These are phyloP conservation scores for Dalechampia spathulata DNA, from an alignment of 441 rosid species.

Conservation along the genomic window DNA sequence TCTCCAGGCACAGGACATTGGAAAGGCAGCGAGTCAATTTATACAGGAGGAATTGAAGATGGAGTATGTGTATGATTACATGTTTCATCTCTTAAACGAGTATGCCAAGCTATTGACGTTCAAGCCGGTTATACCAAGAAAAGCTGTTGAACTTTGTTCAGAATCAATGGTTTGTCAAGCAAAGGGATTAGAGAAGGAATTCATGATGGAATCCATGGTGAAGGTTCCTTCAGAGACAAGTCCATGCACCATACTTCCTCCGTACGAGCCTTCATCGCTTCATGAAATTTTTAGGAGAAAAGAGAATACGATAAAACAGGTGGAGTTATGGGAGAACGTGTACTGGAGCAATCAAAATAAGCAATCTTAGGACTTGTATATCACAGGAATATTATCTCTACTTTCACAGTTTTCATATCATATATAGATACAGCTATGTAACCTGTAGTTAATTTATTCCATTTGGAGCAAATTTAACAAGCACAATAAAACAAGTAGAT, in stretches of 20 bases:
- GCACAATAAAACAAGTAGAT: too few relatives aligned
- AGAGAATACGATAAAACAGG: constrained; percentile 29
- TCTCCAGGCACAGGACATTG: constrained; percentile 61
- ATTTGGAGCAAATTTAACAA: too few relatives aligned
- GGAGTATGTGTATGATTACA: constrained; percentile 74
- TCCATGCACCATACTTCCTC: constrained; percentile 71
- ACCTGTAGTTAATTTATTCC: too few relatives aligned
- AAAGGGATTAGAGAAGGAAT: constrained; percentile 38
- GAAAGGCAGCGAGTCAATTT: constrained; percentile 52
- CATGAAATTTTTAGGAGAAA: constrained; percentile 28
- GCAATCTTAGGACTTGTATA: constrained; percentile 4
- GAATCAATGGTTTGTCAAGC: constrained; percentile 60
- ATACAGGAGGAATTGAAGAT: constrained; percentile 52
- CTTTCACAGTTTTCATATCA: too few relatives aligned
- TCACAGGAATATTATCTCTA: too few relatives aligned
- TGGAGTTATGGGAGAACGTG: constrained; percentile 46
- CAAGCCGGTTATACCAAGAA: constrained; percentile 44
- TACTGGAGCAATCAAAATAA: constrained; percentile 43
- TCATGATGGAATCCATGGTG: constrained; percentile 67
- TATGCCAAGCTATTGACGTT: constrained; percentile 64
- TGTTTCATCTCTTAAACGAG: constrained; percentile 69
- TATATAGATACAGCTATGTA: too few relatives aligned
- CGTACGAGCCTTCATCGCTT: constrained; percentile 49
- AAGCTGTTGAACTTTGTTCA: constrained; percentile 46
- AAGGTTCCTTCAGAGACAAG: constrained; percentile 38